Base-by-base conservation (phyloP, 116 monocot species). In the Cymodocea nodosa region DNA sequence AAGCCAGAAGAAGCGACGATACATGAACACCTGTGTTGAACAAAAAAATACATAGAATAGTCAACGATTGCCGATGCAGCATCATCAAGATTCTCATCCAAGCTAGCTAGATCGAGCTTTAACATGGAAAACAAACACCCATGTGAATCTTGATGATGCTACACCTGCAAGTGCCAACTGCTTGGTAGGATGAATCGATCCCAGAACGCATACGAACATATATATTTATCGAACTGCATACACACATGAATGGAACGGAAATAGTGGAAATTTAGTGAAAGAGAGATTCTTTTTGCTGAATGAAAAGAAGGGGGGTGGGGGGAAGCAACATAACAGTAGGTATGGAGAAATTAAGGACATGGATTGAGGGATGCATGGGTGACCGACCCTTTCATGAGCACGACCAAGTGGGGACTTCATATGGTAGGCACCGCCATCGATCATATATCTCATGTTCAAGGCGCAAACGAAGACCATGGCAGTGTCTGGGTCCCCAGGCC, bases 81-180 rank as follows among this genome's bases (percentile, higher is more conserved):
- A 51, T 73, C 73, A 67, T 67, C 67, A 67, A 62, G 63, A 71
- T 71, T 71, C 62, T 22, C 60, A 63, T 71, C 62, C 25, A 48
- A 60, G 0, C 30, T 5, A 15, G 50, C 39, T 5, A 22, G n/a
- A 44, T 22, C 18, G 0, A 15, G 56, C 19, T 61, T 62, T 16
- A 15, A 60, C 23, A 30, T 30, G 40, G 10, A 10, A 40, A 40
- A 6, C 40, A 0, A 40, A 40, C 24, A 23, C 53, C 59, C 51
- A 75, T 80, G 88, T 82, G 88, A 89, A 89, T 89, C 88, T 84
- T 84, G 88, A 82, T 89, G 88, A 70, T 89, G 82, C 88, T 62
- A 71, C 88, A 65, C 71, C 84, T 20, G 82, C 79, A 82, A 84
- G 74, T 70, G 70, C 57, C 76, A 71, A 78, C 87, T 83, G 71